Conservation (phyloP, 169 alveolate species). For the Perkinsus chesapeaki region DNA sequence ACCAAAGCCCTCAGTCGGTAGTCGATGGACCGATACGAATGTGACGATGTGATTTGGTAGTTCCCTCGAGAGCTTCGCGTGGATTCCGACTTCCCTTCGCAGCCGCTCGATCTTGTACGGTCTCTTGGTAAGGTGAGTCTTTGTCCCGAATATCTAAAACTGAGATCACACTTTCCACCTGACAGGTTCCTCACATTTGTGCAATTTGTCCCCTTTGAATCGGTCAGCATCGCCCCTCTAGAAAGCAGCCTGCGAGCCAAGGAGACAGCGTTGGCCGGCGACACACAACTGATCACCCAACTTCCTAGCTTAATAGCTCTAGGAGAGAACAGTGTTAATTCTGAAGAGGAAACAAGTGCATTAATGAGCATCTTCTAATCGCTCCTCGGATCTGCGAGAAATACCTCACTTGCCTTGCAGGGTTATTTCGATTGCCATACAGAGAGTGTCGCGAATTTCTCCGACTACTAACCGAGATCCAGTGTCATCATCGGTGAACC, state of each 20-base stretch:
- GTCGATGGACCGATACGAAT: neutral
- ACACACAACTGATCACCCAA: neutral
- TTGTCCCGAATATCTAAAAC: too few species aligned
- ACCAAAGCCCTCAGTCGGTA: neutral
- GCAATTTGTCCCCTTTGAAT: neutral
- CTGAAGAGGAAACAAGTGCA: neutral
- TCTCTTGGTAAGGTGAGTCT: neutral
- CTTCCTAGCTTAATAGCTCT: neutral
- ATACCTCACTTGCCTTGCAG: too few species aligned
- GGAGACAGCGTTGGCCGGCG: neutral
- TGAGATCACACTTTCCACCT: too few species aligned
- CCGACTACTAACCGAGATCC: too few species aligned
- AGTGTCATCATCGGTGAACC: too few species aligned
- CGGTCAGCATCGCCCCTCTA: neutral
- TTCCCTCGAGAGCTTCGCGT: neutral
- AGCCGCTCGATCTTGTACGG: neutral
- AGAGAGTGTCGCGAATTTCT: too few species aligned
- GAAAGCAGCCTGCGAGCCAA: neutral
- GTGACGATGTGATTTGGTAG: neutral
- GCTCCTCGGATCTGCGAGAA: too few species aligned
- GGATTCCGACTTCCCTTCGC: neutral
- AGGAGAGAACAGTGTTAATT: neutral
- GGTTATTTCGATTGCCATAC: too few species aligned
- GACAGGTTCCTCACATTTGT: too few species aligned
- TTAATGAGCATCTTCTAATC: too few species aligned